Conservation (phyloP, 495 filamentous ascomycete genomes). For the Niebla homalea region DNA sequence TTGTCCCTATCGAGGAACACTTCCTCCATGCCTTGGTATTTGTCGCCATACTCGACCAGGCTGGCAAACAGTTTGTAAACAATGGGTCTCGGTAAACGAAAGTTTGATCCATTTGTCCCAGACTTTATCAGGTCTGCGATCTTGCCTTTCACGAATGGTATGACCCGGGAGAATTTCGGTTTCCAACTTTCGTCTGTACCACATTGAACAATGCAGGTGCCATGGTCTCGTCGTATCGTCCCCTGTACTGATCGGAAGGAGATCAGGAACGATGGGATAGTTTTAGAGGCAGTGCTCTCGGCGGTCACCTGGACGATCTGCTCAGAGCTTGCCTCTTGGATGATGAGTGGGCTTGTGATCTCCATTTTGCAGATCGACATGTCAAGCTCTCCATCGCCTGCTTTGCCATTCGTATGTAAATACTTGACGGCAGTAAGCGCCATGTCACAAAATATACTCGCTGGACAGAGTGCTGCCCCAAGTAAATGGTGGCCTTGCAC, state of each 20-base stretch:
- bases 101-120: neutral
- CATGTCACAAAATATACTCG: constrained; percentile 30
- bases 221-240: neutral
- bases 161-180: neutral
- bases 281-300: neutral
- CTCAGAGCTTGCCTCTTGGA: neutral
- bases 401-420: constrained; percentile 22
- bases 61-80: constrained; percentile 35
- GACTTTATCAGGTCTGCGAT: neutral
- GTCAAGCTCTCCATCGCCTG: constrained; percentile 24
- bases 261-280: neutral
- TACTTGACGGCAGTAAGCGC: constrained; percentile 34
- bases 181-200: neutral
- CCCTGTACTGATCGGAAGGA: neutral
- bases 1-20: constrained; percentile 57
- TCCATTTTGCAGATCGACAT: constrained; percentile 23
- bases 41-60: constrained; percentile 27
- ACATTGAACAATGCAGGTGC: neutral
- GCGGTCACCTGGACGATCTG: neutral
- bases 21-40: constrained; percentile 39
- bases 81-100: constrained; percentile 15
- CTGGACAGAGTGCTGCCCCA: constrained; percentile 23
- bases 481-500: constrained; percentile 47
- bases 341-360: neutral
- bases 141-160: neutral